Percentiles rank a stretch among this genome's conserved stretches.
Conservation (phyloP, 129 eudicot species). For the Chrysanthemum makinoi region DNA sequence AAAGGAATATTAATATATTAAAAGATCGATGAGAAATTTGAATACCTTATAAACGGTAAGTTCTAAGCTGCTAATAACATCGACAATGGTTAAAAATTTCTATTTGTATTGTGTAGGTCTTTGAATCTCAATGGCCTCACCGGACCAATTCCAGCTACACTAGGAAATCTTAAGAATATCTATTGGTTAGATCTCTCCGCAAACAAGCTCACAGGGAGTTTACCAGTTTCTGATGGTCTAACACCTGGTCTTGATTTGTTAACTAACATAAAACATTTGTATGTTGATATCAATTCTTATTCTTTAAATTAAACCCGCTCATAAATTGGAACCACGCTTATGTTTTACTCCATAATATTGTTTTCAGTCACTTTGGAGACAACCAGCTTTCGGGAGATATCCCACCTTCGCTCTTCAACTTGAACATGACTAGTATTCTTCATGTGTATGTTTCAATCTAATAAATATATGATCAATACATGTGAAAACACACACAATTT, state of each 20-base stretch:
- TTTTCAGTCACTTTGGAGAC: slow-evolving; percentile 58
- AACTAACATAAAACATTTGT: slow-evolving; percentile 57
- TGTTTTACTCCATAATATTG: neutral
- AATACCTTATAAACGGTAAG: no score
- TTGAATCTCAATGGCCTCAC: slow-evolving; percentile 57
- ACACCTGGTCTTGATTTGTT: slow-evolving; percentile 75
- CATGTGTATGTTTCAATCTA: slow-evolving; percentile 50
- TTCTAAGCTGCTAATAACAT: no score
- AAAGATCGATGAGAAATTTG: no score
- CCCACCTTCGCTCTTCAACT: slow-evolving; percentile 48
- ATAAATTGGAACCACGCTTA: neutral
- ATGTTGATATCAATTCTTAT: slow-evolving; percentile 6
- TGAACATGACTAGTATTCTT: slow-evolving; percentile 42
- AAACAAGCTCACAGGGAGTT: slow-evolving; percentile 50
- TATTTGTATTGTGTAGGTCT: slow-evolving; percentile 42
- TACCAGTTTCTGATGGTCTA: slow-evolving; percentile 65
- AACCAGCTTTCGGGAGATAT: slow-evolving; percentile 65
- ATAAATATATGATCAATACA: neutral
- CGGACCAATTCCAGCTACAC: slow-evolving; percentile 64
- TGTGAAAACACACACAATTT: neutral
- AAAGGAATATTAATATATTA: no score
- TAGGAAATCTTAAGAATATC: slow-evolving; percentile 58
- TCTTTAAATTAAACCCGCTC: neutral
- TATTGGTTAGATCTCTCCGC: slow-evolving; percentile 74
- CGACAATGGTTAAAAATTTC: no score